Base-by-base conservation (phyloP, 2,329 filamentous ascomycete species). In the Aspergillus eucalypticola region DNA sequence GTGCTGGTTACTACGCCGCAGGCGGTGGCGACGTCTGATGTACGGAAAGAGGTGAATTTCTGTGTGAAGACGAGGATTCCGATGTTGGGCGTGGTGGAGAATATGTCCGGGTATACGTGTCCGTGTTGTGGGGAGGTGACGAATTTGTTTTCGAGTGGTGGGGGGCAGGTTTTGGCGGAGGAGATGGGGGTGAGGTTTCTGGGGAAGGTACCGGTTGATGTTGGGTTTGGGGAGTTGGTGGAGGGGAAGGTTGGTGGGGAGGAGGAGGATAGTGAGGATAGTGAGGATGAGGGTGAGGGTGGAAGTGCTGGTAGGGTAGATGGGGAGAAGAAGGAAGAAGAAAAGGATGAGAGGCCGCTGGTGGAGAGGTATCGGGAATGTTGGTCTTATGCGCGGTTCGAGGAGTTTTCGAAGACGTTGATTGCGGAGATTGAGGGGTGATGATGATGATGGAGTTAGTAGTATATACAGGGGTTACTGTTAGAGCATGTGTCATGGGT, bases 1-100 rank as follows among this genome's bases (percentile, higher is more conserved):
- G 92, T 99, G 0, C 88, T 99, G 0, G 94, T 99, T 1, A 99
- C 95, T 2, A 99, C 95, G 0, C 95, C 95, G 0, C 95, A 99
- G 74, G 95, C 94, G 0, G 90, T 99, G 52, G 89, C 92, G 11
- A 96, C 94, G 27, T 90, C 92, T 0, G 95, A 99, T 73, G 95
- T 99, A 39, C 89, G 91, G 71, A 97, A 96, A 73, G 93, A 96
- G 76, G 84, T 96, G 64, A 96, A 96, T 75, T 96, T 97, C 73
- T 97, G 93, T 78, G 82, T 82, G 54, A 96, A 96, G 79, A 94
- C 91, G 1, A 85, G 86, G 29, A 88, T 96, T 52, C 82, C 84
- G 2, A 87, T 96, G 38, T 81, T 98, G 10, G 95, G 95, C 0
- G 93, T 99, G 1, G 85, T 99, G 49, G 95, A 99, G 79, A 99